Conservation (phyloP, 352 stramenopile genomes). For the Phytophthora fragariaefolia region DNA sequence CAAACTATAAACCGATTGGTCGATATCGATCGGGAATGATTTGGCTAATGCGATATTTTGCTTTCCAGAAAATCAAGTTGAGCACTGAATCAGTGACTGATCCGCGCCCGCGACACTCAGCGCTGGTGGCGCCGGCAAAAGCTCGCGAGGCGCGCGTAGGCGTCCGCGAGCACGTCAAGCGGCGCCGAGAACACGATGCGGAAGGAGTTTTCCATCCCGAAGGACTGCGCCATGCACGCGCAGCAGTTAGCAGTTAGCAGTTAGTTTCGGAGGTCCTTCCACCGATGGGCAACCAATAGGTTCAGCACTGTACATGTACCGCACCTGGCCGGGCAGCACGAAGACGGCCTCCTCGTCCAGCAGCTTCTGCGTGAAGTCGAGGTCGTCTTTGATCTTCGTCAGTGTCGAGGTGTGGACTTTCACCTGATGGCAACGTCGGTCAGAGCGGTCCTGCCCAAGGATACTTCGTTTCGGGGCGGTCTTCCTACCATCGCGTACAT, state of each 20-base stretch:
- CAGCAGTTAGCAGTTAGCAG: background rate
- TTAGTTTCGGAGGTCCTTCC: background rate
- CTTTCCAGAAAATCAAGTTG: background rate
- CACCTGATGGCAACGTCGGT: too few relatives aligned
- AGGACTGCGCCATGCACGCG: conserved; percentile 28
- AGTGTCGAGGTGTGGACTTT: conserved; percentile 78
- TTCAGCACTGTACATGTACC: background rate
- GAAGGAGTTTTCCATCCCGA: conserved; percentile 76
- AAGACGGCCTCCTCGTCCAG: conserved; percentile 96
- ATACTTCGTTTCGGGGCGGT: background rate
- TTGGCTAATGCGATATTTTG: background rate
- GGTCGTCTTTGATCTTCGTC: conserved; percentile 89
- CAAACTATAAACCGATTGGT: background rate
- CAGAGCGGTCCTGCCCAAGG: too few relatives aligned
- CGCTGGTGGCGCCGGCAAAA: conserved; percentile 66
- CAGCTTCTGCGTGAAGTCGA: conserved; percentile 94
- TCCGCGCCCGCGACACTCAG: background rate
- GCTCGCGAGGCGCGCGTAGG: conserved; percentile 61
- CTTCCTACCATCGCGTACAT: conserved; percentile 95
- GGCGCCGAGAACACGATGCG: conserved; percentile 78
- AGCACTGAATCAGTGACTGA: background rate
- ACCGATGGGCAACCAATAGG: background rate
- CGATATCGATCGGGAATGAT: conserved; percentile 7
- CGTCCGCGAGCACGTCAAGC: conserved; percentile 66
- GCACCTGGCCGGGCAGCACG: conserved; percentile 87